These are phyloP conservation scores for Didymella lethalis DNA, from an alignment of 2,329 filamentous ascomycete species.

Conservation along the genomic window DNA sequence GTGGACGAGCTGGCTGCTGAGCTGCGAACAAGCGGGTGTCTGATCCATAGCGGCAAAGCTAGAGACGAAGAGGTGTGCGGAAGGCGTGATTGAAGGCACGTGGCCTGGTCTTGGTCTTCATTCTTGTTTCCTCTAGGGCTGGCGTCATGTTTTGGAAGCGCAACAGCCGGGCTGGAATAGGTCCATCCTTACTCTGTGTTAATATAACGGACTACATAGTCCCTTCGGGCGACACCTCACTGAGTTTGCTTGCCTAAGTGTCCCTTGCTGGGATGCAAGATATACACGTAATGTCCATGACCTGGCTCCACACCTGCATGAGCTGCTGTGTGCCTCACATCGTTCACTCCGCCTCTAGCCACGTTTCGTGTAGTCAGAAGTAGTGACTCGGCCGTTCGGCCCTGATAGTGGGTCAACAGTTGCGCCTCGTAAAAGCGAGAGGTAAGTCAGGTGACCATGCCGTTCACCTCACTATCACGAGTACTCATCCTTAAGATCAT, in stretches of 20 bases:
- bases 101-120: not conserved
- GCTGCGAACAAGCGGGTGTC: conserved; percentile 6
- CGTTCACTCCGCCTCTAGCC: conserved; percentile 15
- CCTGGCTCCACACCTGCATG: conserved; percentile 13
- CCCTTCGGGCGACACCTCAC: not conserved
- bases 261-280: conserved; percentile 7
- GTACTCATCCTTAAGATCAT: not conserved
- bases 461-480: not conserved
- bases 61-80: not conserved
- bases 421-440: not conserved
- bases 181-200: conserved; percentile 21
- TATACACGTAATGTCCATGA: conserved; percentile 20
- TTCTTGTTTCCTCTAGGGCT: conserved; percentile 4
- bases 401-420: conserved; percentile 3
- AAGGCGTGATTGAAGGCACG: not conserved
- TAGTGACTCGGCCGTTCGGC: not conserved
- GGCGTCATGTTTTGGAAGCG: not conserved
- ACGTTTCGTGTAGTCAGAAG: conserved; percentile 6
- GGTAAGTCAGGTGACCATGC: conserved; percentile 7
- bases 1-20: not conserved
- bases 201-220: conserved; percentile 35
- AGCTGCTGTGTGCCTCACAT: conserved; percentile 18
- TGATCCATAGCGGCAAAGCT: not conserved
- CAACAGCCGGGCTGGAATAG: not conserved
- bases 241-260: conserved; percentile 2